Conservation (phyloP, 345 rosid genomes). For the Ceriops decandra region DNA sequence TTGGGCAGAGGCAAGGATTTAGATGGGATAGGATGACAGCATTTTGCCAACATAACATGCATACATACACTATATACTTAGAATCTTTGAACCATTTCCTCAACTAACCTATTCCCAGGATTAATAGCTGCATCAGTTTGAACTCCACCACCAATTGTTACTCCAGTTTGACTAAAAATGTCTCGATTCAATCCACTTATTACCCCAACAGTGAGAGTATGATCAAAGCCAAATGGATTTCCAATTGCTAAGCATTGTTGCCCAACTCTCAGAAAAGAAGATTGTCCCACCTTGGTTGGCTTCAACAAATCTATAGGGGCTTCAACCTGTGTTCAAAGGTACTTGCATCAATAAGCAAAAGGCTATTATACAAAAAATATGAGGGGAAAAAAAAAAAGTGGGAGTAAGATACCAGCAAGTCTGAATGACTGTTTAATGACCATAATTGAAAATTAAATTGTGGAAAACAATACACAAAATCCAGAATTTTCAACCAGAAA, state of each 20-base stretch:
- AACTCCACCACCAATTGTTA: constrained; percentile 90
- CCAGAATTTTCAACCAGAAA: not conserved
- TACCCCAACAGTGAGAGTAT: constrained; percentile 90
- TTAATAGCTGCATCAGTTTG: constrained; percentile 99
- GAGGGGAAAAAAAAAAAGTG: not conserved
- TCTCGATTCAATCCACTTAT: constrained; percentile 91
- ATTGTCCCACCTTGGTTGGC: constrained; percentile 74
- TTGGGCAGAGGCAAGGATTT: no score
- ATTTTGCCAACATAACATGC: no score
- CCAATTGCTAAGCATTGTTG: constrained; percentile 96
- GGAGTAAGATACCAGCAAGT: not conserved
- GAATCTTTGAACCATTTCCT: not conserved
- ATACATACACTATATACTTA: no score
- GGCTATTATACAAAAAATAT: not conserved
- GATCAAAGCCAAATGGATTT: constrained; percentile 97
- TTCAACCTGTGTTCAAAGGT: constrained; percentile 55
- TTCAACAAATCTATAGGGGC: constrained; percentile 69
- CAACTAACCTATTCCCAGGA: constrained; percentile 84
- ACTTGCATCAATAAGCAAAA: not conserved
- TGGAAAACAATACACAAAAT: not conserved
- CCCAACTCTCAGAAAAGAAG: constrained; percentile 76
- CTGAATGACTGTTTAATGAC: not conserved
- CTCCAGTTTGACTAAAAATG: constrained; percentile 86
- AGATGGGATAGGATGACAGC: no score
- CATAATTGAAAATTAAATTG: not conserved